A percentile compares a stretch with the other conserved stretches of the same genome.
These are phyloP conservation scores for Clonostachys byssicola DNA, from an alignment of 2,329 filamentous ascomycete genomes.

Conservation along the genomic window DNA sequence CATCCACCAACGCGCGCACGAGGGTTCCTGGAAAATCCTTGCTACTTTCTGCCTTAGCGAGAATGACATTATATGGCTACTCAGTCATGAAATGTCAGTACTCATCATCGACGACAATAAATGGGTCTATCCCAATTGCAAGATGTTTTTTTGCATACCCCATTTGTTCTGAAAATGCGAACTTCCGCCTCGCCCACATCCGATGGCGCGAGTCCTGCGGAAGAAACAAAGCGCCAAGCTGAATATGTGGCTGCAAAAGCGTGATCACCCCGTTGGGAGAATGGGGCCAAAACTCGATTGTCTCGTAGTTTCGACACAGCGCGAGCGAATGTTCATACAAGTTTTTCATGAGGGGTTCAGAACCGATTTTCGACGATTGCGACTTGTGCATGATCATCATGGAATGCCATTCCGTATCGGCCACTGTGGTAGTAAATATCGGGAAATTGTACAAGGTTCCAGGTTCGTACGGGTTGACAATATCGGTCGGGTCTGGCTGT, in stretches of 20 bases:
- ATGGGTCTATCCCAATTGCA: constrained; percentile 6
- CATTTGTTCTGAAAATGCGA: constrained; percentile 71
- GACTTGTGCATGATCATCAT: constrained; percentile 78
- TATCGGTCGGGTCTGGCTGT: constrained; percentile 54
- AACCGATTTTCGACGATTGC: constrained; percentile 58
- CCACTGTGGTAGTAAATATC: constrained; percentile 70
- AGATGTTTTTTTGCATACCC: constrained; percentile 55
- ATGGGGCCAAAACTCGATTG: constrained; percentile 67
- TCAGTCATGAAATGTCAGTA: not conserved
- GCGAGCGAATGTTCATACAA: constrained; percentile 60
- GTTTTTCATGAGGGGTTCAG: constrained; percentile 45
- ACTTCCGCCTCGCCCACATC: constrained; percentile 76
- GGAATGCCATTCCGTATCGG: constrained; percentile 73
- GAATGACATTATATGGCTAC: not conserved
- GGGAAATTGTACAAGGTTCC: constrained; percentile 67
- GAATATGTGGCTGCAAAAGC: constrained; percentile 70
- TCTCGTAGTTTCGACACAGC: constrained; percentile 76
- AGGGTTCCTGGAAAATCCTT: constrained; percentile 66
- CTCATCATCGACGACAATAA: no score
- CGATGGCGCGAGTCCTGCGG: constrained; percentile 68
- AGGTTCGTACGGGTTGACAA: constrained; percentile 70
- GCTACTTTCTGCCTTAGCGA: constrained; percentile 29
- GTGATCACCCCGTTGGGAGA: constrained; percentile 68
- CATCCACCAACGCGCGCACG: constrained; percentile 83
- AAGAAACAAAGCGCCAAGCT: constrained; percentile 75